Percentiles rank a stretch among this genome's conserved stretches.
These are phyloP conservation scores for Penicillium decumbens DNA, from an alignment of 2,329 filamentous ascomycete genomes.

Conservation along the genomic window DNA sequence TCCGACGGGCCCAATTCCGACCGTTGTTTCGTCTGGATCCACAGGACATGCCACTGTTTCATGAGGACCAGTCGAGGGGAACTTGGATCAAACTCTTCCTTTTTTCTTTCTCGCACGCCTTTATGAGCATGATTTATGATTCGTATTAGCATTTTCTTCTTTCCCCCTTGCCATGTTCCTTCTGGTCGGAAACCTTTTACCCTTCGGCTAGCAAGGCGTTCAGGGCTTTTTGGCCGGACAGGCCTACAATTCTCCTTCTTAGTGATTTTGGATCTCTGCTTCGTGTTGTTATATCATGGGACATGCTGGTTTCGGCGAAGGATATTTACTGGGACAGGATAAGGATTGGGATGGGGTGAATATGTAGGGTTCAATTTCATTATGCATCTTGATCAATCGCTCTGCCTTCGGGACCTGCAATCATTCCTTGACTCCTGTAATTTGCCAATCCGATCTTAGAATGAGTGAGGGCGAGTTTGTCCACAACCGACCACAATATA, in stretches of 20 bases:
- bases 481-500: too few species aligned
- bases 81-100: background rate
- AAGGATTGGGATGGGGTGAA: background rate
- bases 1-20: background rate
- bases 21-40: slow-evolving; percentile 5
- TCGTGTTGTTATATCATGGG: background rate
- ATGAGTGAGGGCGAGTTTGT: too few species aligned
- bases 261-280: background rate
- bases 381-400: background rate
- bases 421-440: too few species aligned
- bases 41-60: slow-evolving; percentile 7
- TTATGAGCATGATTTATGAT: slow-evolving; percentile 21
- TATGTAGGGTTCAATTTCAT: background rate
- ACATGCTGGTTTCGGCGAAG: background rate
- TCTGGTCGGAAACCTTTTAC: slow-evolving; percentile 4
- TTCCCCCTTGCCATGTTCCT: background rate
- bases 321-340: background rate
- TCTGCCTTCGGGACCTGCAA: too few species aligned
- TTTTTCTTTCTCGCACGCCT: background rate
- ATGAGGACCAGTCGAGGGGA: background rate
- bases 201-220: slow-evolving; percentile 28
- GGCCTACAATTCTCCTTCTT: background rate
- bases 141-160: slow-evolving; percentile 18
- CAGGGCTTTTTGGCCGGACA: background rate
- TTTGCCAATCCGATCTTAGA: too few species aligned